Conservation (phyloP, 169 alveolate genomes). For the Perkinsus olseni region DNA sequence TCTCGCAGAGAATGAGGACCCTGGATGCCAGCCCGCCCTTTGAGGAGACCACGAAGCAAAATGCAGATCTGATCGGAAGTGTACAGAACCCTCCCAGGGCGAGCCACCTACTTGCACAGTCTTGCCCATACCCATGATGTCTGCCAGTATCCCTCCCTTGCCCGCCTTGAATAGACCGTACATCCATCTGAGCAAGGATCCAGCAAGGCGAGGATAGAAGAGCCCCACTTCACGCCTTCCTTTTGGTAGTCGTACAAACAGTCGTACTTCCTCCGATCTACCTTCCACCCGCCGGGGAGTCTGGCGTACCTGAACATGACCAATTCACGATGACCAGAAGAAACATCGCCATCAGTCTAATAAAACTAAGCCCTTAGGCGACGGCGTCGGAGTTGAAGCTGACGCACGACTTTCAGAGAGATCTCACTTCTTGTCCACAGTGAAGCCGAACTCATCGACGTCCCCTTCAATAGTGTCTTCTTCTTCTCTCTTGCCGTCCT, state of each 20-base stretch:
- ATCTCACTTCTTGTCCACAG: neutral
- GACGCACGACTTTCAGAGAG: neutral
- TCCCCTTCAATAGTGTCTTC: neutral
- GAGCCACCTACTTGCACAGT: constrained; percentile 46
- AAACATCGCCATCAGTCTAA: too few relatives aligned
- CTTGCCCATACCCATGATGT: constrained; percentile 71
- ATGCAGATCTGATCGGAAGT: neutral
- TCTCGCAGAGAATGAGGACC: neutral
- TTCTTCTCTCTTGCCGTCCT: neutral
- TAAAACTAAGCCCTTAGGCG: too few relatives aligned
- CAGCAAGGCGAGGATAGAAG: neutral
- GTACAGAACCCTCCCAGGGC: constrained; percentile 28
- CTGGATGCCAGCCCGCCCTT: neutral
- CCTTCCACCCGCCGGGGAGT: neutral
- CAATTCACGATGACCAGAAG: too few relatives aligned
- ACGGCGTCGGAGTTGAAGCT: too few relatives aligned
- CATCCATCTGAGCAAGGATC: constrained; percentile 43
- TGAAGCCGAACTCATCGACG: neutral
- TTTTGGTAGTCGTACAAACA: neutral
- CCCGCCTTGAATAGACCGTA: constrained; percentile 38
- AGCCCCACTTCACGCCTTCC: neutral
- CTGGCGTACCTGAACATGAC: neutral
- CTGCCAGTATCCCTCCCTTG: constrained; percentile 61
- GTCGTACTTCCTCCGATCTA: neutral
- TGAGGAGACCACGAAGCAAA: neutral